Evolutionary conservation across 352 stramenopile genomes (phyloP).

Genomic region (Globisporangium barbulae): DNA sequence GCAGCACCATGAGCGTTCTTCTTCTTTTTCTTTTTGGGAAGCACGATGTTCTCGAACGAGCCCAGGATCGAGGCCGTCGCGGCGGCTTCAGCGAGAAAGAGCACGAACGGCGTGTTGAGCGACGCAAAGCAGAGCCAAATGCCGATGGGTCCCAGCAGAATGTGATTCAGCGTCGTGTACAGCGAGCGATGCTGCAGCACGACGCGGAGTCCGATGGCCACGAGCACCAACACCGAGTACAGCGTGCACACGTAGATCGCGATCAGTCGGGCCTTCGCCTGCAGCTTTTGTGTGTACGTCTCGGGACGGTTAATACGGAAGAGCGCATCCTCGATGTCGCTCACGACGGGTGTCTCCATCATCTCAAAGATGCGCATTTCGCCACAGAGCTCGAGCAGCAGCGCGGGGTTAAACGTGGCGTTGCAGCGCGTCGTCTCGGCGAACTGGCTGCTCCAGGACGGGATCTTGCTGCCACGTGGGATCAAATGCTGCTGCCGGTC

Average conservation of each 20-base stretch:
- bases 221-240: slow-evolving; percentile 64
- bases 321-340: slow-evolving; percentile 77
- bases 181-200: slow-evolving; percentile 68
- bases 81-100: slow-evolving; percentile 72
- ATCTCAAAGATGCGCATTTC: slow-evolving; percentile 88
- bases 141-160: slow-evolving; percentile 66
- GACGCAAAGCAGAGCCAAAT: slow-evolving; percentile 87
- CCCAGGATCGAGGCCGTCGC: slow-evolving; percentile 73
- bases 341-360: slow-evolving; percentile 76
- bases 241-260: slow-evolving; percentile 62
- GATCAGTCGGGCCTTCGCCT: slow-evolving; percentile 46
- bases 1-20: background rate
- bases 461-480: slow-evolving; percentile 58
- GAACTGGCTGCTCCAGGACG: slow-evolving; percentile 38
- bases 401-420: slow-evolving; percentile 69
- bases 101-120: slow-evolving; percentile 73
- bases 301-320: slow-evolving; percentile 65
- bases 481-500: slow-evolving; percentile 21
- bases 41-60: slow-evolving; percentile 67
- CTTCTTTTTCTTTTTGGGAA: slow-evolving; percentile 22
- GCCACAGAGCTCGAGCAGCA: slow-evolving; percentile 77
- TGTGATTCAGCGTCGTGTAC: slow-evolving; percentile 63
- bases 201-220: slow-evolving; percentile 63
- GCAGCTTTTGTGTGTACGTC: slow-evolving; percentile 79
- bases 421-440: slow-evolving; percentile 56